Conservation (phyloP, 2,329 filamentous ascomycete species). For the Fusarium continuum region DNA sequence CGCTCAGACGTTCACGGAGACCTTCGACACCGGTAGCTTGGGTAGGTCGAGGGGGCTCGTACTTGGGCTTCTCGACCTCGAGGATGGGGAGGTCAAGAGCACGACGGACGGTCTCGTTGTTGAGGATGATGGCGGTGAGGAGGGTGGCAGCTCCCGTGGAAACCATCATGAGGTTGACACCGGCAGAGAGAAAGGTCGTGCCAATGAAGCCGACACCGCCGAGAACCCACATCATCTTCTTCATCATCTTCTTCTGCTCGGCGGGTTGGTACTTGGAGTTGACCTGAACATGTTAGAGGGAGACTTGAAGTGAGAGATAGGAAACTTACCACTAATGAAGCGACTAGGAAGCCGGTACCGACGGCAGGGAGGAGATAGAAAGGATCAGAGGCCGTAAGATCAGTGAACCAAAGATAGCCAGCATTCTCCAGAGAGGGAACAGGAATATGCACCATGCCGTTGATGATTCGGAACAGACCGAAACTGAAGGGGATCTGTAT, state of each 20-base stretch:
- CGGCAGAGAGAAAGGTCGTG: slow-evolving; percentile 59
- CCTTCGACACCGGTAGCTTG: slow-evolving; percentile 36
- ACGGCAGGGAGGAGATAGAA: slow-evolving; percentile 76
- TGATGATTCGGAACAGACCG: slow-evolving; percentile 81
- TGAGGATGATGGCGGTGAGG: slow-evolving; percentile 51
- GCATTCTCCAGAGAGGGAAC: slow-evolving; percentile 80
- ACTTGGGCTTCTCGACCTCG: slow-evolving; percentile 42
- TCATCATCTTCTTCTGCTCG: slow-evolving; percentile 50
- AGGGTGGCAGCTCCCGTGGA: slow-evolving; percentile 52
- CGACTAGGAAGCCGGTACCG: slow-evolving; percentile 65
- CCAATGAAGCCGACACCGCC: slow-evolving; percentile 55
- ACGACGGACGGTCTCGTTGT: slow-evolving; percentile 51
- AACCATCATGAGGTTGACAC: slow-evolving; percentile 59
- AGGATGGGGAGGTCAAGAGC: slow-evolving; percentile 51
- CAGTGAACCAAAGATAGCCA: slow-evolving; percentile 79
- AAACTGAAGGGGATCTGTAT: slow-evolving; percentile 73
- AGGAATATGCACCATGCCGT: slow-evolving; percentile 78
- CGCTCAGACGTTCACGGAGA: slow-evolving; percentile 47
- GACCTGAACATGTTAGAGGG: slow-evolving; percentile 46
- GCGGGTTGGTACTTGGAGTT: slow-evolving; percentile 48
- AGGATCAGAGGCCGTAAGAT: slow-evolving; percentile 81
- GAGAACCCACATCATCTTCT: slow-evolving; percentile 55
- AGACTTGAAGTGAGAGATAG: accelerated
- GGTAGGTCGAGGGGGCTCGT: slow-evolving; percentile 49
- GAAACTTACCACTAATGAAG: slow-evolving; percentile 61